Base-by-base conservation (phyloP, 495 filamentous ascomycete genomes). In the Symbiotaphrina buchneri region DNA sequence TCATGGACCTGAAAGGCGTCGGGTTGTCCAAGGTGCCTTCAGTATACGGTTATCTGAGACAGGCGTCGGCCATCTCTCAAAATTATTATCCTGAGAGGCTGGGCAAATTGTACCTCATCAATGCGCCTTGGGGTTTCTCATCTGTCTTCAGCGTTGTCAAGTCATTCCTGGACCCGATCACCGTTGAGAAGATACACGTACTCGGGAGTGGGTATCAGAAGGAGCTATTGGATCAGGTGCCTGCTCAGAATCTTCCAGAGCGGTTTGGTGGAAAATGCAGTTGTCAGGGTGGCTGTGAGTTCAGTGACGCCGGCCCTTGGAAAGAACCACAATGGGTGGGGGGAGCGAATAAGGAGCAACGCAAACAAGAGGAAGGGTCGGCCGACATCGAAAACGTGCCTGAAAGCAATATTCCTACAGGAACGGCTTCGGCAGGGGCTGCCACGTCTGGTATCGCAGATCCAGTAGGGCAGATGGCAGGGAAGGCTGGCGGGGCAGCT, bases 81-180 rank as follows among this genome's bases (percentile, higher is more conserved):
- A 92, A 93, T 66, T 93, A 97, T 71, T 97, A 97, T 59, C 87
- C 87, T 13, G 87, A 97, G 59, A 75, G 80, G 32, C 58, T 94
- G 15, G 74, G 74, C 30, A 76, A 76, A 44, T 58, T 95, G 37
- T 95, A 92, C 59, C 54, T 97, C 34, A 94, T 95, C 68, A 97
- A 97, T 58, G 79, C 85, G 11, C 85, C 83, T 19, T 93, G 83
- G 81, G 81, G 81, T 17, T 93, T 91, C 63, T 69, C 70, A 40
- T 55, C 55, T 39, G 78, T 75, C 30, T 97, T 87, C 61, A 67
- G 52, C 46, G 59, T 90, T 31, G 63, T 97, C 48, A 91, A 90
- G 61, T 61, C 63, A 15, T 94, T 90, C 63, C 60, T 97, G 30
- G 87, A 97, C 58, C 87, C 87, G 31, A 81, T 95, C 42, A 97